Evolutionary conservation across 768 basidiomycete genomes (phyloP).

Genomic region (Hygrocybe punicea): DNA sequence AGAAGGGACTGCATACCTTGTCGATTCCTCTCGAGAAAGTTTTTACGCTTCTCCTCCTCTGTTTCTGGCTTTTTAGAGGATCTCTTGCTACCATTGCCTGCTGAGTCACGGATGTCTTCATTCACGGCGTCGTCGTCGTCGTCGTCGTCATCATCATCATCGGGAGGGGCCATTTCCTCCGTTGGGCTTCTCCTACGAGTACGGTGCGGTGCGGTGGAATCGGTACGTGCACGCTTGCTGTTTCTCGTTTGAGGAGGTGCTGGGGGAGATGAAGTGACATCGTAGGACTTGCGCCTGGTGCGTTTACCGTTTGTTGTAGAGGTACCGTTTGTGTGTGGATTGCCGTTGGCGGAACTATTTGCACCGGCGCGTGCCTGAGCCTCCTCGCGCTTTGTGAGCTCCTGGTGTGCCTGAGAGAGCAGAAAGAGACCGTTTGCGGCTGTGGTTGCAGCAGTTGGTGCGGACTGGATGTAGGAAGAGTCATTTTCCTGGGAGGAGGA

Average conservation of each 20-base stretch:
- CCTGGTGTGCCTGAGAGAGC: slow-evolving; percentile 92
- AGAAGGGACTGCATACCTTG: slow-evolving; percentile 62
- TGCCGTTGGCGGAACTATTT: slow-evolving; percentile 30
- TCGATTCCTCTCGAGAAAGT: slow-evolving; percentile 94
- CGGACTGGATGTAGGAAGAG: slow-evolving; percentile 34
- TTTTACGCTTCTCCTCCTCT: slow-evolving; percentile 95
- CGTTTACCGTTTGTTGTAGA: slow-evolving; percentile 43
- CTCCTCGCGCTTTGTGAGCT: slow-evolving; percentile 93
- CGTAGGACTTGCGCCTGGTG: slow-evolving; percentile 70
- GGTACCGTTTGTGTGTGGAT: slow-evolving; percentile 27
- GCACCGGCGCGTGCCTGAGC: slow-evolving; percentile 60
- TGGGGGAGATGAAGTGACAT: slow-evolving; percentile 37
- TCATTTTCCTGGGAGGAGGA: slow-evolving; percentile 29
- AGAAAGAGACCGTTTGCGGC: slow-evolving; percentile 93
- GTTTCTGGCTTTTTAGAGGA: slow-evolving; percentile 80
- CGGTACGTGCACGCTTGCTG: slow-evolving; percentile 41
- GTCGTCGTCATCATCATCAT: slow-evolving; percentile 41
- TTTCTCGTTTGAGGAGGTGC: slow-evolving; percentile 24
- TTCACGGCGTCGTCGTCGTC: slow-evolving; percentile 36
- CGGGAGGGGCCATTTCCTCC: slow-evolving; percentile 37
- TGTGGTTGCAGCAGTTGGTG: slow-evolving; percentile 58
- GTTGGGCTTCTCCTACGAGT: slow-evolving; percentile 28
- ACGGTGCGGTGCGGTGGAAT: neutral
- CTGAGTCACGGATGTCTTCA: slow-evolving; percentile 17
- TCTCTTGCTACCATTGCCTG: slow-evolving; percentile 21